Base-by-base conservation (phyloP, 2,329 filamentous ascomycete genomes). In the Colletotrichum liaoningense region DNA sequence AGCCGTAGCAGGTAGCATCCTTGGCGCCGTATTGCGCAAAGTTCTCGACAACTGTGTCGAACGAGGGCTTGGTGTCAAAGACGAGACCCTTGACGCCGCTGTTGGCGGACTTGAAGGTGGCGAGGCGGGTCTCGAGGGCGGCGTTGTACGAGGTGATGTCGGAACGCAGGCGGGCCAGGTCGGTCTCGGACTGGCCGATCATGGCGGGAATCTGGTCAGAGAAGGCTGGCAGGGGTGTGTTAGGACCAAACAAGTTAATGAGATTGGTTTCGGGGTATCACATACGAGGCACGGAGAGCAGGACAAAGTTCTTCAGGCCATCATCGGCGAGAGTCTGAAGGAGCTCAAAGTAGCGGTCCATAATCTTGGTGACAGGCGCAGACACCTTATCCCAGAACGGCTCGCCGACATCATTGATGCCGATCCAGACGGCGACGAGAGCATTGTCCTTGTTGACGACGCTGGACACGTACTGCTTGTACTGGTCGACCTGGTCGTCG, bases 321-420 rank as follows among this genome's bases (percentile, higher is more conserved):
- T 81, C 80, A 12, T 82, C 76, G 67, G 86, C 88, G 33, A 89
- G 75, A 9, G 83, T 78, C 70, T 86, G 78, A 30, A 86, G 76
- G 38, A 86, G 79, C 5, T 77, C 74, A 56, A 86, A 85, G 68
- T 88, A 88, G 28, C 81, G 80, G 26, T 83, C 81, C 77, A 88
- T 83, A 19, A 88, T 81, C 38, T 78, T 77, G 14, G 78, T 77
- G 0, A 83, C 74, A 0, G 70, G 70, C 1, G 84, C 74, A 4
- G 76, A 75, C 42, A 75, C 76, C 63, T 76, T 75, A 26, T 70
- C 67, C 78, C 80, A 85, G 81, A 86, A 89, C 24, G 82, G 82
- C 76, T 86, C 87, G 33, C 86, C 86, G 24, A 90, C 83, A 75
- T 90, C 88, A 77, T 90, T 90, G 77, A 90, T 86, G 58, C 88